Percentiles rank a stretch among this genome's conserved stretches.
Evolutionary conservation across 495 filamentous ascomycete species (phyloP).

Genomic region (Saxophila tyrrhenica): DNA sequence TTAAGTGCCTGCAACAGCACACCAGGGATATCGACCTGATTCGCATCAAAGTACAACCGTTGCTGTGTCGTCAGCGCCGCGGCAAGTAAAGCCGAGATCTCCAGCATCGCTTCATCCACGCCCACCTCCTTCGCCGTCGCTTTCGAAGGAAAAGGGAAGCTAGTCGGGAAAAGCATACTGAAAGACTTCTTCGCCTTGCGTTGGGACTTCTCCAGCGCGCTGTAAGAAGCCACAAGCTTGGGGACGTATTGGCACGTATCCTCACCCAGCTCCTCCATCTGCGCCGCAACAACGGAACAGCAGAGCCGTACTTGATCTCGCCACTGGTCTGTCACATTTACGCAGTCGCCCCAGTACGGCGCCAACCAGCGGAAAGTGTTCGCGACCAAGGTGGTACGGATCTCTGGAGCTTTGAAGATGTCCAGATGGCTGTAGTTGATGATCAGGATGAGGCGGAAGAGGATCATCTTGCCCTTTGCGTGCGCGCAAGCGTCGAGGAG

Average conservation of each 20-base stretch:
- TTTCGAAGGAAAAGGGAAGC: conserved; percentile 79
- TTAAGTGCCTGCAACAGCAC: conserved; percentile 65
- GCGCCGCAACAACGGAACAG: conserved; percentile 77
- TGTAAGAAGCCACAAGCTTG: conserved; percentile 83
- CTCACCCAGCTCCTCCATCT: conserved; percentile 66
- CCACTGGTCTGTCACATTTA: conserved; percentile 70
- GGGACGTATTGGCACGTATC: conserved; percentile 78
- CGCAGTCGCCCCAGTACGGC: conserved; percentile 79
- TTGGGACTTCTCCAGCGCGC: conserved; percentile 54
- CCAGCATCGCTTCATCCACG: conserved; percentile 84
- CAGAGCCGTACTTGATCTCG: conserved; percentile 86
- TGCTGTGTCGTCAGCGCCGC: conserved; percentile 58
- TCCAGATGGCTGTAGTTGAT: conserved; percentile 74
- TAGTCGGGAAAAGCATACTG: conserved; percentile 77
- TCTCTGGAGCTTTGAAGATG: conserved; percentile 65
- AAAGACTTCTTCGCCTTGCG: conserved; percentile 56
- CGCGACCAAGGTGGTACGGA: conserved; percentile 57
- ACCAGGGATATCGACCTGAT: conserved; percentile 61
- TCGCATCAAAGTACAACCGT: conserved; percentile 48
- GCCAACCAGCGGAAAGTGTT: conserved; percentile 86
- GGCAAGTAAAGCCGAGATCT: conserved; percentile 78
- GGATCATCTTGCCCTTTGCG: conserved; percentile 84
- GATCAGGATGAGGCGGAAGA: conserved; percentile 88
- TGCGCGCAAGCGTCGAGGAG: conserved; percentile 84
- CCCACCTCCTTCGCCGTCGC: conserved; percentile 45